Evolutionary conservation across 257 asterid species (phyloP), one percentile per base, ranked within the genome.

Genomic region (Cynanchum wilfordii): DNA sequence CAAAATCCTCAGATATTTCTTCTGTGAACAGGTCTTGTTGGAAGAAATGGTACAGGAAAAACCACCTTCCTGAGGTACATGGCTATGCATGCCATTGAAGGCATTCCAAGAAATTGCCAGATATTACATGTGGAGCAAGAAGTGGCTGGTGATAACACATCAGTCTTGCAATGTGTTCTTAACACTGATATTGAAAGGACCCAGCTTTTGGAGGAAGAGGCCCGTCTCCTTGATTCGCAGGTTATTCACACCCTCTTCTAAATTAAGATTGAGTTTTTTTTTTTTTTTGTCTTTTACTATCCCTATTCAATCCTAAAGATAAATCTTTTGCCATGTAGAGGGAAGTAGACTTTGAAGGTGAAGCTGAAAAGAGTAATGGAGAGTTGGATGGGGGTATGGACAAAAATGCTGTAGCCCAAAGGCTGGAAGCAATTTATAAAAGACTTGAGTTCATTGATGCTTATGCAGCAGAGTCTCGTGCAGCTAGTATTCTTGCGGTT

Each of bases 31-130:
- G 99, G 99, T 40, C 97, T 94, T 79, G 90, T 94, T 77, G 99
- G 99, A 77, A 92, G 99, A 78, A 94, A 94, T 78, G 99, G 99
- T 78, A 94, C 99, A 2, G 99, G 99, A 74, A 94, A 94, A 86
- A 94, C 99, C 70, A 94, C 99, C 74, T 87, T 94, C 68, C 97
- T 94, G 70, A 86, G 99, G 84, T 79, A 89, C 85, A 91, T 94
- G 99, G 99, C 99, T 75, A 24, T 94, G 97, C 99, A 91, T 83
- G 91, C 97, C 75, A 91, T 94, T 78, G 95, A 94, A 22, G 99
- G 99, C 55, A 91, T 94, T 84, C 99, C 99, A 66, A 88, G 78
- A 82, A 94, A 91, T 77, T 94, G 97, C 80, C 98, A 91, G 86
- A 91, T 94, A 86, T 86, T 94, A 75, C 99, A 94, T 69, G 99